Base-by-base conservation (phyloP, 2,329 filamentous ascomycete genomes). In the Fusarium brevicatenulatum region DNA sequence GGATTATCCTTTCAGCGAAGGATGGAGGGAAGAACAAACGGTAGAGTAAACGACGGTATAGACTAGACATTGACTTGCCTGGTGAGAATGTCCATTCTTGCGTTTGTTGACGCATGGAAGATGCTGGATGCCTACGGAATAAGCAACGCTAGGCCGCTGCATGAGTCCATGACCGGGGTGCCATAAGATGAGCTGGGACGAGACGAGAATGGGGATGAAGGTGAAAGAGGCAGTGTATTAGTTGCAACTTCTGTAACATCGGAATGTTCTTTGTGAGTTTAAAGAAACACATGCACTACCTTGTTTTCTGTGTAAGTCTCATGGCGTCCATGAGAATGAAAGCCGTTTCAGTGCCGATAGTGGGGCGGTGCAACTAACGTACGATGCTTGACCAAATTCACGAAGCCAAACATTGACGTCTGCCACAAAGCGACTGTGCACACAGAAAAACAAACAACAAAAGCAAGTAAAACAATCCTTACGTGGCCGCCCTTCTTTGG, bases 1-100 rank as follows among this genome's bases (percentile, higher is more conserved):
- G 9, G 76, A 80, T 44, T 80, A 78, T 47, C 55, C 70, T 11
- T 78, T 76, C 47, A 60, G 66, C n/a, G 11, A 55, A 19, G 32
- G 9, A 12, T 70, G 42, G 66, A 21, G 25, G 13, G 39, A 30
- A 1, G 30, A 13, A 15, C 30, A 50, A 42, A n/a, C 6, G 6
- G 3, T 23, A n/a, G 23, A 47, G 2, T 13, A 15, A 49, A 13
- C 1, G 1, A 16, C 1, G 1, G 4, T 13, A 5, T 37, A 23
- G 6, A 28, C 19, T 5, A 47, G 8, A 21, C 7, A 21, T 4
- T 9, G 23, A 7, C 3, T n/a, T 21, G 9, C 2, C 0, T n/a
- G 9, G 7, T 18, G 18, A 1, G 10, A 2, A 19, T 10, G 36
- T 37, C 9, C 7, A 2, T 18, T 37, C 2, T 15, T n/a, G 9